Percentiles rank a stretch among this genome's conserved stretches.
Conservation (phyloP, 1,284 basidiomycete genomes). For the Pisolithus thermaeus region DNA sequence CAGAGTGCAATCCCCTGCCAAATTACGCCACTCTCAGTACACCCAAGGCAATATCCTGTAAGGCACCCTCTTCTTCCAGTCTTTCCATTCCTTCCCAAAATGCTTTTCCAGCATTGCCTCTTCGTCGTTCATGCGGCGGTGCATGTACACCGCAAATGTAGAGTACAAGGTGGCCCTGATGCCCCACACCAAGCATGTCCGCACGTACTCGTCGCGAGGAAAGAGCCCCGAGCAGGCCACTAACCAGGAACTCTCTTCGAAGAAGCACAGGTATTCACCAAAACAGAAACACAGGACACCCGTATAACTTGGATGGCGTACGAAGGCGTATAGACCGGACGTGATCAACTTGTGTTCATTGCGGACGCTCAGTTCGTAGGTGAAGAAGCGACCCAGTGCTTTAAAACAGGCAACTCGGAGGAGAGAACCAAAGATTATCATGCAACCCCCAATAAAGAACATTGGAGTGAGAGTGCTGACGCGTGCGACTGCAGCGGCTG, state of each 20-base stretch:
- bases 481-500: background rate
- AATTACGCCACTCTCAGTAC: slow-evolving; percentile 1
- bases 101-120: slow-evolving; percentile 9
- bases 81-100: slow-evolving; percentile 16
- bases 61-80: slow-evolving; percentile 12
- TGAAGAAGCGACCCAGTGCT: slow-evolving; percentile 16
- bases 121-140: slow-evolving; percentile 8
- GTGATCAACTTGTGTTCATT: slow-evolving; percentile 16
- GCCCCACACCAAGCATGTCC: background rate
- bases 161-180: background rate
- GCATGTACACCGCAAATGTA: background rate
- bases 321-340: slow-evolving; percentile 12
- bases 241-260: slow-evolving; percentile 6
- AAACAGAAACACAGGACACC: slow-evolving; percentile 1
- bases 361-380: slow-evolving; percentile 9
- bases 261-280: slow-evolving; percentile 1
- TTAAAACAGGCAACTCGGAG: slow-evolving; percentile 8
- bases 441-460: slow-evolving; percentile 11
- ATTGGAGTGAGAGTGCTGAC: slow-evolving; percentile 5
- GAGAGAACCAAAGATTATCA: slow-evolving; percentile 7
- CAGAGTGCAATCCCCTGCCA: too few relatives aligned
- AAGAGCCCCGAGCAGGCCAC: slow-evolving; percentile 13
- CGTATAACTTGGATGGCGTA: slow-evolving; percentile 18
- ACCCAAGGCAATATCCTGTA: slow-evolving; percentile 12
- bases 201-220: background rate